Evolutionary conservation across 371 early-diverging fungal species (phyloP).

Genomic region (Gilbertella persicaria): DNA sequence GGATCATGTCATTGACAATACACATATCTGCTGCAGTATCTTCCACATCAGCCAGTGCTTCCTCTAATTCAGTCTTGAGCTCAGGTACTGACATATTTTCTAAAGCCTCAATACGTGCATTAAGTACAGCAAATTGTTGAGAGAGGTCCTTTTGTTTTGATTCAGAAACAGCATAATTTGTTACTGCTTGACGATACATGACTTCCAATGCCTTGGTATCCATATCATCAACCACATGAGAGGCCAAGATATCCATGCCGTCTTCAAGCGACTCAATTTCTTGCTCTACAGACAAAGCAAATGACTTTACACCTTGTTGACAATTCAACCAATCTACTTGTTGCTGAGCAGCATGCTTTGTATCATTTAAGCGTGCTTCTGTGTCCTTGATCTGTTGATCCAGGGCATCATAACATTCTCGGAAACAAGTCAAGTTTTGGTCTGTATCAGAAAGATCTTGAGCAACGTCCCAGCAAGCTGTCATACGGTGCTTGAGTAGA

Average conservation of each 20-base stretch:
- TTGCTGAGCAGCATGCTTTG: constrained; percentile 1
- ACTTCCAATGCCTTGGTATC: not conserved
- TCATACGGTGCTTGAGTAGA: not conserved
- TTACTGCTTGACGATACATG: not conserved
- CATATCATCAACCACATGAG: not conserved
- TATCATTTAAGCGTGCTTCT: constrained; percentile 1
- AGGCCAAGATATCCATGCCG: not conserved
- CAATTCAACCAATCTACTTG: constrained; percentile 6
- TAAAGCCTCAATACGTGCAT: constrained; percentile 1
- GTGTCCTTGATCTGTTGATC: not conserved
- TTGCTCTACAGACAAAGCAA: not conserved
- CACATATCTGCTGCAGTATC: not conserved
- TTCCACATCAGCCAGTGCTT: not conserved
- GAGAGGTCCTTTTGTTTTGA: constrained; percentile 1
- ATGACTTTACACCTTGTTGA: not conserved
- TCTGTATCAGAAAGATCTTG: not conserved
- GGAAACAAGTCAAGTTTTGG: constrained; percentile 4
- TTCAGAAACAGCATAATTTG: not conserved
- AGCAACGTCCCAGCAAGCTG: constrained; percentile 10
- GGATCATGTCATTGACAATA: constrained; percentile 23
- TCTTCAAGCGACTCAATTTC: not conserved
- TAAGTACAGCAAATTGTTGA: not conserved
- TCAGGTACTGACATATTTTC: not conserved
- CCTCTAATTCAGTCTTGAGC: not conserved
- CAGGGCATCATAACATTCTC: not conserved